Evolutionary conservation across 2,329 filamentous ascomycete genomes (phyloP).

Genomic region (Pezizomycotina sp.): DNA sequence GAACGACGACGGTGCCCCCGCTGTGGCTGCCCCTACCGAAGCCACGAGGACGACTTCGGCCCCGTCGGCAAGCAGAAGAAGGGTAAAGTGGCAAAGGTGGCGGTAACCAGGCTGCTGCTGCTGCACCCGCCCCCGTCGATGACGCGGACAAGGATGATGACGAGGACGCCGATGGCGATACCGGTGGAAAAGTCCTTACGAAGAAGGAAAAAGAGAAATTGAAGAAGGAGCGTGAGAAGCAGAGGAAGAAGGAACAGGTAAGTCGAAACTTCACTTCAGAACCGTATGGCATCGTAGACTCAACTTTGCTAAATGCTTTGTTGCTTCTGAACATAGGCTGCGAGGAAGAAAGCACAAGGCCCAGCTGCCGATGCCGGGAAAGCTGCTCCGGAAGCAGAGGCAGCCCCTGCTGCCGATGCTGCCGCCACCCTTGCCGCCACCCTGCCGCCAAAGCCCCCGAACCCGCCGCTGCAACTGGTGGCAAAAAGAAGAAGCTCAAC

Average conservation of each 20-base stretch:
- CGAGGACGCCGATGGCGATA: constrained; percentile 39
- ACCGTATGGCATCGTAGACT: background rate
- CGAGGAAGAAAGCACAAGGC: constrained; percentile 58
- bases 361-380: constrained; percentile 30
- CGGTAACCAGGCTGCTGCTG: constrained; percentile 32
- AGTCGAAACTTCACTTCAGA: constrained; percentile 22
- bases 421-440: constrained; percentile 23
- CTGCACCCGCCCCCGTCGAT: constrained; percentile 29
- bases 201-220: constrained; percentile 98
- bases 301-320: constrained; percentile 8
- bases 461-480: constrained; percentile 35
- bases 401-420: constrained; percentile 21
- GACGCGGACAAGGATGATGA: constrained; percentile 28
- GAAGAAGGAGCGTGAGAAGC: constrained; percentile 97
- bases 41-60: constrained; percentile 56
- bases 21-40: constrained; percentile 30
- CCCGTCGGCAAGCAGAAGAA: constrained; percentile 58
- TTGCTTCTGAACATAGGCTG: constrained; percentile 39
- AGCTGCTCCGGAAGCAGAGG: constrained; percentile 24
- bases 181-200: constrained; percentile 58
- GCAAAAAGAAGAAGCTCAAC: constrained; percentile 82
- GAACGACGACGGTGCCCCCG: constrained; percentile 31
- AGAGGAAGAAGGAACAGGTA: constrained; percentile 95
- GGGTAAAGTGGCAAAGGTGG: constrained; percentile 42
- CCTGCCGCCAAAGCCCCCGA: constrained; percentile 25